A percentile compares a stretch with the other conserved stretches of the same genome.
Evolutionary conservation across 78 protist species (phyloP).

Genomic region (Dictyostelium capitatum): DNA sequence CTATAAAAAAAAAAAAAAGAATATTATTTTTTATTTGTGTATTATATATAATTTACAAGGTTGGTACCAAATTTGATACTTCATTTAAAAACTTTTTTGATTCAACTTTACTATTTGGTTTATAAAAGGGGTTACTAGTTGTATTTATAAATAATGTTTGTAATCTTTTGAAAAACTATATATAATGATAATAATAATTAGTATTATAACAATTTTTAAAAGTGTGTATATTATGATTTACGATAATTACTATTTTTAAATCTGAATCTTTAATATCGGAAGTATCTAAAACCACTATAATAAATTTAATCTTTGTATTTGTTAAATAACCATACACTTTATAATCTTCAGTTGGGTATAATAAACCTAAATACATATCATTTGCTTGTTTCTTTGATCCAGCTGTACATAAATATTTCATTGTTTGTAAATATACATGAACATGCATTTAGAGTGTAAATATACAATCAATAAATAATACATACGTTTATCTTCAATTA

Average conservation of each 20-base stretch:
- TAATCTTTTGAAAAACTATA: constrained; percentile 61
- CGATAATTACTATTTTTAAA: constrained; percentile 46
- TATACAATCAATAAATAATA: background rate
- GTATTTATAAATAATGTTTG: constrained; percentile 57
- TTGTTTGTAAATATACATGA: no score
- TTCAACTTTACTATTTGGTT: constrained; percentile 67
- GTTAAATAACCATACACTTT: constrained; percentile 79
- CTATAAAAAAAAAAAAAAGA: background rate
- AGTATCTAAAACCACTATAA: constrained; percentile 70
- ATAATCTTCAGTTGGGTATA: constrained; percentile 79
- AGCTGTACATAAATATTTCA: no score
- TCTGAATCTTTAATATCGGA: constrained; percentile 72
- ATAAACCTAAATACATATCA: constrained; percentile 75
- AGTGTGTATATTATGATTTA: no score
- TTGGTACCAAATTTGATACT: constrained; percentile 51
- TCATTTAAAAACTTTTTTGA: constrained; percentile 56
- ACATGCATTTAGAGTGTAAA: background rate
- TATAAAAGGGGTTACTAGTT: constrained; percentile 72
- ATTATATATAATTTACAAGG: constrained; percentile 42
- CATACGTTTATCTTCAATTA: constrained; percentile 76
- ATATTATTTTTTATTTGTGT: background rate
- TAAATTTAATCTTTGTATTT: constrained; percentile 71
- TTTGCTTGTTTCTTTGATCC: constrained; percentile 50
- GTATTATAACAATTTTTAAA: no score
- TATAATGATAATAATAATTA: background rate